phyloP scores from a whole-genome alignment of 2,329 filamentous ascomycete genomes.

The Aspergillus oerlinghausenensis region DNA sequence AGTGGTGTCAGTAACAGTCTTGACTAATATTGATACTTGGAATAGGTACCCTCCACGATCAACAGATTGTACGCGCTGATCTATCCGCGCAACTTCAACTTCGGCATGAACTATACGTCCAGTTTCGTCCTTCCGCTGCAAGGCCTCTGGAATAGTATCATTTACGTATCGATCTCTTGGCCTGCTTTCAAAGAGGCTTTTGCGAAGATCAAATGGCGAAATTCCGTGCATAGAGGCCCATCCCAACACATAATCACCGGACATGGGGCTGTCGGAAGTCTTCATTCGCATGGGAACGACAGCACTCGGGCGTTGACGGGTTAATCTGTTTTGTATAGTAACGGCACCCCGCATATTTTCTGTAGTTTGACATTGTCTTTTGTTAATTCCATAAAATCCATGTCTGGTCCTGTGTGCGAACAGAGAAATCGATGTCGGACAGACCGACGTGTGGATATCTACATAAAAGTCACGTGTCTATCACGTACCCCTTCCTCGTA shows the following conservation, averaged over 20 bases:
- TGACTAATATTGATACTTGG: background rate
- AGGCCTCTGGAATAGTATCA: slow-evolving; percentile 78
- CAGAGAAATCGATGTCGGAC: background rate
- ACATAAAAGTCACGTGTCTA: background rate
- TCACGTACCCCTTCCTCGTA: background rate
- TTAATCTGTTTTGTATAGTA: background rate
- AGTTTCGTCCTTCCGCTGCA: slow-evolving; percentile 74
- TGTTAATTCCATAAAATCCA: background rate
- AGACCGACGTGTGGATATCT: background rate
- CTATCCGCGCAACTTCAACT: slow-evolving; percentile 49
- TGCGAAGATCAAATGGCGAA: slow-evolving; percentile 13
- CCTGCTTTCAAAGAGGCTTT: slow-evolving; percentile 50
- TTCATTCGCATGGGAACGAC: slow-evolving; percentile 4
- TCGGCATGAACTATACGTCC: slow-evolving; percentile 64
- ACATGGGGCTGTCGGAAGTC: background rate
- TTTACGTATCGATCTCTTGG: slow-evolving; percentile 69
- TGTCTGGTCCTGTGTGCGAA: background rate
- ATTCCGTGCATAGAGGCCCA: background rate
- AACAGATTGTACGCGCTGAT: slow-evolving; percentile 71
- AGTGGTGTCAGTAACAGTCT: background rate
- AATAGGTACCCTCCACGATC: slow-evolving; percentile 62
- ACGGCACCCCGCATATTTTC: background rate
- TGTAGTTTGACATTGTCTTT: background rate
- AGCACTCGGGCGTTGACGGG: slow-evolving; percentile 11
- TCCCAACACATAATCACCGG: background rate